Evolutionary conservation across 2,329 filamentous ascomycete genomes (phyloP), one percentile per base, ranked within the genome.

Genomic region (Elsinoe batatas): DNA sequence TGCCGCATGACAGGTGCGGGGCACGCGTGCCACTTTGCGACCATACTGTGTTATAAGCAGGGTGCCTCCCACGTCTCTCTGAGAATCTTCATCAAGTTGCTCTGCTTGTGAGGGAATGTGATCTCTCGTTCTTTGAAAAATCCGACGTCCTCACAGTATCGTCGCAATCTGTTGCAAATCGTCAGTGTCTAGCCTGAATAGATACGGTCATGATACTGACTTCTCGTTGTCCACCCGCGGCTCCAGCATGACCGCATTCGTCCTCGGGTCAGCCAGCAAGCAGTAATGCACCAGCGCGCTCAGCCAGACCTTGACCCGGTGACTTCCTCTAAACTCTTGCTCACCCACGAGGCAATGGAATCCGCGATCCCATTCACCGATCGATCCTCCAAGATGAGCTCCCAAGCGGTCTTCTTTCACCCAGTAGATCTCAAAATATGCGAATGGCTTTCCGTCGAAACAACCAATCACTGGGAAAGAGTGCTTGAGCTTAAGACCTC

Each of bases 381-480:
- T 81, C 3, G 80, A 78, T 18, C 78, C 78, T 0, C 68, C 83
- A 3, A 94, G 70, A 60, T 88, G 77, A 47, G 77, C 79, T 0
- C 88, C 89, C 0, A 98, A 69, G 0, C 76, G 73, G 65, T 97
- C 93, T 67, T 98, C 93, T 65, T 95, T 95, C 3, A 93, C 89
- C 91, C 93, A 98, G 72, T 98, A 98, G 33, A 98, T 79, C 73
- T 98, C 93, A 67, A 98, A 96, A 68, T 94, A 98, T 0, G 90
- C 93, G 72, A 97, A 98, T 0, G 91, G 91, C 58, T 91, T 85
- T 10, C 89, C 91, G 63, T 97, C 89, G 88, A 91, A 98, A 67
- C 90, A 84, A 0, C 88, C 93, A 58, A 97, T 91, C 0, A 85
- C 89, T 0, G 93, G 93, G 69, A 97, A 95, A 7, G 84, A 89